Evolutionary conservation across 768 basidiomycete species (phyloP).

Genomic region (Hysterangium stoloniferum): DNA sequence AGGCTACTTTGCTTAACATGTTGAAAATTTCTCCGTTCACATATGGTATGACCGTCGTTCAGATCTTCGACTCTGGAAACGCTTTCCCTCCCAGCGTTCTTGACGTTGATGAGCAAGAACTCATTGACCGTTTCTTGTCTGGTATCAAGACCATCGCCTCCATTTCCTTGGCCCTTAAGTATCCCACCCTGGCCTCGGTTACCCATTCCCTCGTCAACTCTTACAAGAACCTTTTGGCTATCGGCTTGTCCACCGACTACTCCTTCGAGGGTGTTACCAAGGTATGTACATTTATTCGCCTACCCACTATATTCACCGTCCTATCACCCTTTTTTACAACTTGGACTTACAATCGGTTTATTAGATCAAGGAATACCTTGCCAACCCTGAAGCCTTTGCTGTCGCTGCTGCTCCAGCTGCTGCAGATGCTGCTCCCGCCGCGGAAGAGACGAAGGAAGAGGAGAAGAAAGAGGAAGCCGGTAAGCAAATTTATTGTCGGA

Average conservation of each 20-base stretch:
- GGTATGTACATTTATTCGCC: constrained; percentile 42
- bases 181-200: constrained; percentile 93
- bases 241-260: constrained; percentile 89
- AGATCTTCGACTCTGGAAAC: constrained; percentile 94
- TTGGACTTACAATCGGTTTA: constrained; percentile 77
- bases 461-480: constrained; percentile 63
- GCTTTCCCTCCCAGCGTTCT: constrained; percentile 85
- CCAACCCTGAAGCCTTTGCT: constrained; percentile 97
- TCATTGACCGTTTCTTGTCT: constrained; percentile 84
- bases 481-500: constrained; percentile 13
- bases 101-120: constrained; percentile 86
- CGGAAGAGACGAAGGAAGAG: constrained; percentile 59
- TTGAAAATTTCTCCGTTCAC: constrained; percentile 99
- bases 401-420: constrained; percentile 61
- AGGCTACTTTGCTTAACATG: constrained; percentile 99
- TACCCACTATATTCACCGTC: constrained; percentile 21
- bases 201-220: constrained; percentile 94
- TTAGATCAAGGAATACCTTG: constrained; percentile 92
- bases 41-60: constrained; percentile 97
- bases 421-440: constrained; percentile 49
- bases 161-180: constrained; percentile 91
- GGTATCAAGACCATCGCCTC: constrained; percentile 94
- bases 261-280: constrained; percentile 90
- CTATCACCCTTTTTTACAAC: constrained; percentile 27
- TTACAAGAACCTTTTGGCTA: constrained; percentile 95